Evolutionary conservation across 2,329 filamentous ascomycete species (phyloP), one percentile per base, ranked within the genome.

Genomic region (Coniochaeta ligniaria): DNA sequence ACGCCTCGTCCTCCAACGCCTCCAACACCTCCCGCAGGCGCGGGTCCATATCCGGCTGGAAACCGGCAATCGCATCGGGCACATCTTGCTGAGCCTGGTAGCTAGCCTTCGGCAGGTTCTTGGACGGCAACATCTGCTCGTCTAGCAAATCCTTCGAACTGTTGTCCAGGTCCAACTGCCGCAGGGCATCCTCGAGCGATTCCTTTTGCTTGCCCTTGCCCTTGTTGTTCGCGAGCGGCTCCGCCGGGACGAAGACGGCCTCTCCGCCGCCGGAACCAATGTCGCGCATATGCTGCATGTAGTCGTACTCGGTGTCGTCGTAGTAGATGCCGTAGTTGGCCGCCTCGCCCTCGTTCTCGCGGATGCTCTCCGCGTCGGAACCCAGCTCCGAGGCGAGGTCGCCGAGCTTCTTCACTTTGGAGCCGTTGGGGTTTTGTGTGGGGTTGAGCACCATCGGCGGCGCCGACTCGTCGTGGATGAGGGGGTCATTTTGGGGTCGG

Each of bases 241-340:
- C 82, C n/a, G 84, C 82, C 67, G 97, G 92, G 43, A 99, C 83
- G 71, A 96, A 98, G 56, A 93, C 87, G 33, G 89, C 85, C 60
- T 92, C 88, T 33, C 90, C 90, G 26, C 85, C 85, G 6, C 83
- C 91, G 50, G 79, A 75, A 61, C 88, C 88, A n/a, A 99, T 78
- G 68, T 98, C 95, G 60, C 92, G 89, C 82, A 99, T 80, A 75
- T 99, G 95, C 75, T 99, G 95, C 95, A 99, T 99, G 78, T 99
- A 99, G 75, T 99, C 95, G 76, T 99, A 99, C 70, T 91, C 85
- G 65, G 91, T 89, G 76, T 99, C 95, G 75, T 99, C 96, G 74
- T 83, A 99, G 80, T 90, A 99, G 65, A 99, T 85, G 65, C 95
- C 95, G 75, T 97, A 86, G 73, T 90, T 91, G 66, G 96, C 95